Evolutionary conservation across 1,139 yeast genomes (phyloP), one percentile per base, ranked within the genome.

Genomic region (Candida gigantensis): DNA sequence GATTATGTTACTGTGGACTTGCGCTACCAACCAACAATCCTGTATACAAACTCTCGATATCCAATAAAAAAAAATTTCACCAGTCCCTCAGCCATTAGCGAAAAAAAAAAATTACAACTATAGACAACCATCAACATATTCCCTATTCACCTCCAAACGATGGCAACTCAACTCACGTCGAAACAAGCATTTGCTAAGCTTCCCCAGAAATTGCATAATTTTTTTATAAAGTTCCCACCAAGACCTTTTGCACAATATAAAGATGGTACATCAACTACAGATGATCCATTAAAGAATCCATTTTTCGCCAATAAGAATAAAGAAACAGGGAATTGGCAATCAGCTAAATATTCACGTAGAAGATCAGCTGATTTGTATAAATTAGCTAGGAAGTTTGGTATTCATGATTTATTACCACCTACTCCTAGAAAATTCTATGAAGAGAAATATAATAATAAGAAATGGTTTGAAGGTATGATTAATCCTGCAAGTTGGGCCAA

Each of bases 281-380:
- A 68, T 35, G 90, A 88, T 33, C 74, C 79, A 15, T 73, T 76
- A 41, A 84, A 87, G 51, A 92, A 92, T 60, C 98, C 98, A 36
- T 92, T 92, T 58, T 62, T 88, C 40, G 84, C 95, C 18, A 89
- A 88, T 58, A 84, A 77, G 55, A 89, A 90, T 59, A 89, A 95
- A 11, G 78, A 83, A 19, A 86, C 95, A 13, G 80, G 86, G 13
- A 74, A 68, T 49, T 79, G 84, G 69, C 94, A 87, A 51, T 81
- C 81, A 36, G 86, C 97, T 16, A 74, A 80, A 46, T 86, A 79
- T 61, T 86, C 96, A 9, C 68, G 82, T 52, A 80, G 97, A 62
- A 78, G 94, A 53, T 92, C 89, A 53, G 81, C 94, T 15, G 96
- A 84, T 50, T 65, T 92, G 38, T 89, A 74, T 71, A 90, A 90